These are phyloP conservation scores for Brasilioporus rufonigricans DNA, from an alignment of 768 basidiomycete species.

Conservation along the genomic window DNA sequence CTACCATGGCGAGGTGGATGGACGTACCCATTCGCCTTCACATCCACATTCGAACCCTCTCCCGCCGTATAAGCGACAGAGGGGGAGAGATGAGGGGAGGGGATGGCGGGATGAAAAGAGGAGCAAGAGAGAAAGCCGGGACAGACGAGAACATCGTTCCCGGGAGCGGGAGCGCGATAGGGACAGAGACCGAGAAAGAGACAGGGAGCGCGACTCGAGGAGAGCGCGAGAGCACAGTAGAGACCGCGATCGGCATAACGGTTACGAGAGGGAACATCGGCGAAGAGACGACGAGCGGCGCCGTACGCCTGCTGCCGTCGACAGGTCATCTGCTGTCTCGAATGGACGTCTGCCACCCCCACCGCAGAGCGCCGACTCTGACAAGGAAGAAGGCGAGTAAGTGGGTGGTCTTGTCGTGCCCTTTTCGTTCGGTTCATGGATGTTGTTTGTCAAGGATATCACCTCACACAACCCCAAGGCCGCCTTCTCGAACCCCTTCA, in stretches of 20 bases:
- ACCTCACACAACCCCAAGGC: conserved; percentile 42
- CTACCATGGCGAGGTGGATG: conserved; percentile 29
- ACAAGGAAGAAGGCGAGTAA: conserved; percentile 93
- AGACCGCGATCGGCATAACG: conserved; percentile 30
- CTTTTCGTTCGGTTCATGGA: conserved; percentile 8
- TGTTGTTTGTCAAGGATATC: conserved; percentile 53
- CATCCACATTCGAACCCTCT: conserved; percentile 3
- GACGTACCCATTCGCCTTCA: conserved; percentile 16
- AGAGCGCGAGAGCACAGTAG: conserved; percentile 27
- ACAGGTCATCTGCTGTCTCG: conserved; percentile 6
- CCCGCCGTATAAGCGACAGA: conserved; percentile 47
- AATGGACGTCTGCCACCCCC: conserved; percentile 22
- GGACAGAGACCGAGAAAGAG: conserved; percentile 36
- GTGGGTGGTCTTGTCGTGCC: conserved; percentile 36
- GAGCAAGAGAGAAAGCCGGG: conserved; percentile 37
- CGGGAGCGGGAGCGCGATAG: conserved; percentile 38
- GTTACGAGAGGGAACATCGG: conserved; percentile 25
- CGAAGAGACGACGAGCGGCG: conserved; percentile 34
- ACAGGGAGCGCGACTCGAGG: conserved; percentile 38
- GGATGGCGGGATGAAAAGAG: conserved; percentile 66
- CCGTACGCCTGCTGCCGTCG: conserved; percentile 13
- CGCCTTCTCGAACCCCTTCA: conserved; percentile 26
- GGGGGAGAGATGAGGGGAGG: conserved; percentile 51
- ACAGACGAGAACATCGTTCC: conserved; percentile 35
- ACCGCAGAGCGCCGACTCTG: conserved; percentile 43